Evolutionary conservation across 192 early-diverging fungal species (phyloP).

Genomic region (Chytriomyces hyalinus): DNA sequence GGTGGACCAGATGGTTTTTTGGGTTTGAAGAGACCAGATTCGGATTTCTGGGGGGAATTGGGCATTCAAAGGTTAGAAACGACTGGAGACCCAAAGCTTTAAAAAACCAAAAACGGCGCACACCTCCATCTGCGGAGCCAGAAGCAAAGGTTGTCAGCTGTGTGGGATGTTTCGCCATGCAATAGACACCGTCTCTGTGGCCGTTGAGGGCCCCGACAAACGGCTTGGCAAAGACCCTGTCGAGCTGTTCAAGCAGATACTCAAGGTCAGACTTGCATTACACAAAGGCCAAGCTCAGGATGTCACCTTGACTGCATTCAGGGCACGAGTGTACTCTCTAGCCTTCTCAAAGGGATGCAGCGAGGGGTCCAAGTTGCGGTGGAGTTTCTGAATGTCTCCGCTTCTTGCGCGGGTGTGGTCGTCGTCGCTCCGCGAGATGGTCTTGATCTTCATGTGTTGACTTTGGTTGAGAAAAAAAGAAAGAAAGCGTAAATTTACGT

Average conservation of each 20-base stretch:
- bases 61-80: background rate
- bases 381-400: conserved; percentile 84
- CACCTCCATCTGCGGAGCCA: conserved; percentile 92
- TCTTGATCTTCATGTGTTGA: conserved; percentile 84
- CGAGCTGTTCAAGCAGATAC: conserved; percentile 48
- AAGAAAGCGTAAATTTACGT: too few relatives aligned
- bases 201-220: conserved; percentile 89
- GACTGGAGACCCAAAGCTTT: background rate
- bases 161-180: conserved; percentile 92
- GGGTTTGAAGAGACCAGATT: conserved; percentile 84
- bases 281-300: too few relatives aligned
- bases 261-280: too few relatives aligned
- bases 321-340: conserved; percentile 92
- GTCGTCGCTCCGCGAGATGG: conserved; percentile 80
- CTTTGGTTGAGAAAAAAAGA: background rate
- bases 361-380: conserved; percentile 86
- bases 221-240: conserved; percentile 96
- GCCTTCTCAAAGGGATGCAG: conserved; percentile 95
- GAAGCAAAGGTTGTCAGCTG: conserved; percentile 82
- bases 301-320: conserved; percentile 81
- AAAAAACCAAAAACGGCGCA: background rate
- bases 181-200: conserved; percentile 95
- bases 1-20: conserved; percentile 77
- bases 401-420: conserved; percentile 80
- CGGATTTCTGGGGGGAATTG: conserved; percentile 71